phyloP scores from a whole-genome alignment of 371 early-diverging fungal species.

The Mucor piriformis region DNA sequence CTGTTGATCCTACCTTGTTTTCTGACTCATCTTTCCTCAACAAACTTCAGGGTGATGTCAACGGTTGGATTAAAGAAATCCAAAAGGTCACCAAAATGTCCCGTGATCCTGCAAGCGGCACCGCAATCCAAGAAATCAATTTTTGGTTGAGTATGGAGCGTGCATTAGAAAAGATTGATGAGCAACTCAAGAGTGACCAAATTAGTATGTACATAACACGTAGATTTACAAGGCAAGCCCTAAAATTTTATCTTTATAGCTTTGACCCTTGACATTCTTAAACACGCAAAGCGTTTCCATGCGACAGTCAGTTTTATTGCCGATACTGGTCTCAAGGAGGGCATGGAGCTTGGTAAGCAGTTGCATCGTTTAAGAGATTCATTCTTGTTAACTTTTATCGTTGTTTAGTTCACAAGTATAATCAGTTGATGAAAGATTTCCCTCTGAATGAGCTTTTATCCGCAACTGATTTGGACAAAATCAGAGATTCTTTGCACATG shows the following conservation, averaged over 20 bases:
- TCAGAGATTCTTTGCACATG: slow-evolving; percentile 76
- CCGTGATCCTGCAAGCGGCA: slow-evolving; percentile 91
- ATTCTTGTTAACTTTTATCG: neutral
- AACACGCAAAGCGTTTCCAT: slow-evolving; percentile 97
- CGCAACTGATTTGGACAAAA: slow-evolving; percentile 88
- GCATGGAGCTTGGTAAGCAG: slow-evolving; percentile 73
- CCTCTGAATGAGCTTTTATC: slow-evolving; percentile 95
- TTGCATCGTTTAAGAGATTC: neutral
- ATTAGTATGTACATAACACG: slow-evolving; percentile 56
- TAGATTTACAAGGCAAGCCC: neutral
- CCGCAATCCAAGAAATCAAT: slow-evolving; percentile 97
- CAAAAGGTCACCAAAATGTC: slow-evolving; percentile 96
- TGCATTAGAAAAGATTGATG: slow-evolving; percentile 90
- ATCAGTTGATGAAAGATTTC: slow-evolving; percentile 97
- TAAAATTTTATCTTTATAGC: slow-evolving; percentile 38
- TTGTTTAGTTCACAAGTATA: slow-evolving; percentile 84
- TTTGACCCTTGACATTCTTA: slow-evolving; percentile 91
- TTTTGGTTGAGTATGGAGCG: slow-evolving; percentile 98
- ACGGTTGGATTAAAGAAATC: slow-evolving; percentile 98
- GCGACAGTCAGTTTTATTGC: slow-evolving; percentile 96
- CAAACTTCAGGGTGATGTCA: slow-evolving; percentile 93
- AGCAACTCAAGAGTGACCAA: slow-evolving; percentile 91
- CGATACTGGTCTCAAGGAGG: slow-evolving; percentile 98
- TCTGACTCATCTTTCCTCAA: slow-evolving; percentile 89
- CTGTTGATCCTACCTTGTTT: slow-evolving; percentile 66